Base-by-base conservation (phyloP, 306 rosid species). In the apple (Malus domestica) region DNA sequence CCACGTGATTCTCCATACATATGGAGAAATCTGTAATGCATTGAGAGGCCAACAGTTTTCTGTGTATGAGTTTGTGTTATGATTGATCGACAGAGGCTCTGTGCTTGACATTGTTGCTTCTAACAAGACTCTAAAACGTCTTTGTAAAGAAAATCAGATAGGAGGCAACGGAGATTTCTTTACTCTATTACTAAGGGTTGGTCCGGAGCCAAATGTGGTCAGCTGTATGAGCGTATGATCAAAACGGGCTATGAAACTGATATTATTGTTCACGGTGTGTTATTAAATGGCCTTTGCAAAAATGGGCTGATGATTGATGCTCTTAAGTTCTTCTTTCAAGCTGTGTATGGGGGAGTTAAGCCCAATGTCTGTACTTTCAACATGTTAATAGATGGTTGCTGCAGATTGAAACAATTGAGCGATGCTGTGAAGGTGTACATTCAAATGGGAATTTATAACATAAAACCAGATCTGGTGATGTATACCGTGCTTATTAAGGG, bases 211-310 rank as follows among this genome's bases (percentile, higher is more conserved):
- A 1, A 74, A 57, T 71, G 70, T 76, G 46, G 84, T 81, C 38
- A 18, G 64, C 44, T 65, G 32, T 81, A 64, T n/a, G 73, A 67
- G 33, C 44, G 61, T 52, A 65, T 81, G 70, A 59, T 70, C 35
- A 54, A 18, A 8, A 75, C 29, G 20, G 81, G 83, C 22, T 76
- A 45, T 71, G 78, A 76, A 23, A 77, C 70, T 16, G 84, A 81
- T 66, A 66, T 71, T 63, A 60, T 76, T 64, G 60, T 76, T 30
- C 65, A 76, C 59, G 51, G 81, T 32, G 57, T 75, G 40, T n/a
- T 81, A 30, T 18, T 76, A 64, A 71, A 81, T 71, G 84, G 84
- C 45, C 81, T 76, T 57, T 76, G 83, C 70, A 81, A 72, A 38
- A 52, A 71, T 15, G 78, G 80, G 60, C 38, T 71, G 78, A 70